Evolutionary conservation across 176 grass and related monocot genomes (phyloP).

Genomic region (Olyra latifolia): DNA sequence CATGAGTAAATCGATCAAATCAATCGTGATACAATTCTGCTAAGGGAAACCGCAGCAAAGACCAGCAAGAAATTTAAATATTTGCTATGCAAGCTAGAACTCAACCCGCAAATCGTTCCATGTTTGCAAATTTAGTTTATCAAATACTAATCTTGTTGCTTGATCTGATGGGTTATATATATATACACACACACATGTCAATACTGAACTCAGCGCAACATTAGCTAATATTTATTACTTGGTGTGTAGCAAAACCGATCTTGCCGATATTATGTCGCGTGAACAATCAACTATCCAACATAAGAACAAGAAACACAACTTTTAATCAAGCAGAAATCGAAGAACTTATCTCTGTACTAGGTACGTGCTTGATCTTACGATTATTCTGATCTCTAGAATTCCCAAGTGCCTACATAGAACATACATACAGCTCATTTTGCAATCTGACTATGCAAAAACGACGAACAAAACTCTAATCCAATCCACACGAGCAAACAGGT

Average conservation of each 20-base stretch:
- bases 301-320: background rate
- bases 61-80: background rate
- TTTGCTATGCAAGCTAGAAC: background rate
- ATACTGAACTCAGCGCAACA: background rate
- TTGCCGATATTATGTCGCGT: background rate
- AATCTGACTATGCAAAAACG: conserved; percentile 3
- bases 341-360: conserved; percentile 7
- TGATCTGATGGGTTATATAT: background rate
- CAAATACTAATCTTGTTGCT: background rate
- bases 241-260: background rate
- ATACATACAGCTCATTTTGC: conserved; percentile 28
- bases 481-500: conserved; percentile 1
- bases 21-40: background rate
- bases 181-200: background rate
- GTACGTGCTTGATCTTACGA: conserved; percentile 1
- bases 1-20: no score
- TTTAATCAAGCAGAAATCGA: background rate
- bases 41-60: background rate
- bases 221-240: background rate
- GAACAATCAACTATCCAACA: background rate
- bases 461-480: background rate
- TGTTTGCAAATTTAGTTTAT: background rate
- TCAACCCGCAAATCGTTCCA: background rate
- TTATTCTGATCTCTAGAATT: background rate
- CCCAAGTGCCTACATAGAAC: conserved; percentile 12